Base-by-base conservation (phyloP, 768 basidiomycete genomes). In the Gloeostereum incarnatum region DNA sequence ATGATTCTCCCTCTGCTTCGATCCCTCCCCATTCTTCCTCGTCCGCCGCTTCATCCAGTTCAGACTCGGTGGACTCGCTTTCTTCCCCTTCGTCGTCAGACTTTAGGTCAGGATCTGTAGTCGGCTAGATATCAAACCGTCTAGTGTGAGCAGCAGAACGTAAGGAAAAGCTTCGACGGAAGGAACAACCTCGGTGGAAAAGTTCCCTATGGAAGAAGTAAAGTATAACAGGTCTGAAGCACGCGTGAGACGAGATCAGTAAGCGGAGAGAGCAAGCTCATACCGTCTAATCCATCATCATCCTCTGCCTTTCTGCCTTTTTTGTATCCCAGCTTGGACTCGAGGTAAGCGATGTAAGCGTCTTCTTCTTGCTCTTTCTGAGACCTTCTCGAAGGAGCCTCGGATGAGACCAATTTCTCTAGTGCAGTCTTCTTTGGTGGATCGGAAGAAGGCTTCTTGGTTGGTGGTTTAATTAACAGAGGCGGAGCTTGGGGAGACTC, bases 231-330 rank as follows among this genome's bases (percentile, higher is more conserved):
- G 59, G 45, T 80, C 78, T 80, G 40, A 8, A 35, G 31, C 14
- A 36, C 25, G 11, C 16, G 24, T 40, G 26, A 33, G 19, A 36
- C 25, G 38, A 42, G 29, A 27, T 21, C 20, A 11, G 16, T 25
- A 17, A 25, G 25, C 19, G 29, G 16, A n/a, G n/a, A 17, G 8
- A 31, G 39, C 8, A 39, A 2, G 6, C 4, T 56, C 68, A 19
- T 51, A 90, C 93, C 93, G 49, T 82, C 87, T 11, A 96, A 61
- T 3, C 90, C 92, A 57, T 97, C 93, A 2, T 75, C 76, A 26
- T 78, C 81, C 23, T 68, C 53, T 0, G 58, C 62, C 18, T 59
- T 65, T 45, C 69, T 68, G 31, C 61, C 52, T 41, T 69, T 61
- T 24, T 56, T 36, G 48, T 79, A 65, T 3, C 85, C 79, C 13